Evolutionary conservation across 768 basidiomycete species (phyloP), one percentile per base, ranked within the genome.

Genomic region (Tylopilus felleus): DNA sequence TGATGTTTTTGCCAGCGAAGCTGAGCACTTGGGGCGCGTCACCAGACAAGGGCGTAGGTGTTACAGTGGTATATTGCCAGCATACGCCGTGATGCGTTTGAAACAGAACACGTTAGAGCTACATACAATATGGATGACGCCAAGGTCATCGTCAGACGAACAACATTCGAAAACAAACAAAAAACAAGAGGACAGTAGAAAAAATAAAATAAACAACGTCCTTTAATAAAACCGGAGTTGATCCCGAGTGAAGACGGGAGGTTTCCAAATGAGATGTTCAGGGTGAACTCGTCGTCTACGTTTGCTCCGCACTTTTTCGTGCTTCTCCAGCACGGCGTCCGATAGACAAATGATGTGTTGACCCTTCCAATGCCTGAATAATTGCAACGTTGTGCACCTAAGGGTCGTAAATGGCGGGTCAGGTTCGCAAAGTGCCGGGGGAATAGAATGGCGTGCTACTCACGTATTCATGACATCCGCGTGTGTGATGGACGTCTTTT

Each of bases 381-480:
- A 76, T 70, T 96, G 93, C 48, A 98, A 73, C 13, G 93, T 93
- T 65, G 91, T 93, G 67, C 93, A 97, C 21, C 96, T 99, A 55
- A 38, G n/a, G 38, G 38, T 38, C n/a, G n/a, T 7, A 17, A 36
- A 38, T 38, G 8, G n/a, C n/a, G 13, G 13, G 16, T 38, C n/a
- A 38, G 38, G 19, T n/a, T n/a, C 38, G n/a, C 3, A 38, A 8
- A 6, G 38, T n/a, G n/a, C 8, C 33, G 33, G 27, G 39, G 48
- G 16, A 29, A 44, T 49, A 49, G 47, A 54, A 49, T 51, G 55
- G 52, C 58, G 51, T 42, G 13, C 10, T 3, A 84, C 93, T 71
- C 69, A 98, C 96, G 97, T 98, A 74, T 97, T 96, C 89, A 96
- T 93, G 53, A 99, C 86, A 70, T 99, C 97, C 28, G 88, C 85